phyloP scores from a whole-genome alignment of 305 asterid genomes.

The Fraxinus paxiana region DNA sequence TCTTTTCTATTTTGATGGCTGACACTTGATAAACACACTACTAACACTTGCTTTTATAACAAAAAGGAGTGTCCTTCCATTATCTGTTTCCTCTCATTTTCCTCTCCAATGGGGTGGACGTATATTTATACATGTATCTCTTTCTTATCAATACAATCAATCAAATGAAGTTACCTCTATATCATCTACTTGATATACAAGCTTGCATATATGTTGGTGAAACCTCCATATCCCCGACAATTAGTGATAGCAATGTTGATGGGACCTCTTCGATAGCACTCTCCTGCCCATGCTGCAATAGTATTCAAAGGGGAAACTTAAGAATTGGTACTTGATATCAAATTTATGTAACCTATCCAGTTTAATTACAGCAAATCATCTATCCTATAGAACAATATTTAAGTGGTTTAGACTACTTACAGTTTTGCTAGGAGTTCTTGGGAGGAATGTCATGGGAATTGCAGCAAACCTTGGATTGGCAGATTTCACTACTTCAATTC shows the following conservation, averaged over 20 bases:
- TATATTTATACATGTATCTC: background rate
- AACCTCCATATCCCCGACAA: slow-evolving; percentile 40
- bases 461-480: slow-evolving; percentile 28
- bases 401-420: slow-evolving; percentile 35
- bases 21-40: slow-evolving; percentile 7
- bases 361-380: background rate
- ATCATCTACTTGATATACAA: slow-evolving; percentile 30
- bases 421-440: slow-evolving; percentile 30
- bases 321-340: slow-evolving; percentile 12
- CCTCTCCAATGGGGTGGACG: background rate
- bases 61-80: background rate
- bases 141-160: background rate
- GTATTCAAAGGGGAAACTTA: slow-evolving; percentile 18
- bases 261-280: slow-evolving; percentile 36
- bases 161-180: background rate
- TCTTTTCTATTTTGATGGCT: slow-evolving; percentile 23
- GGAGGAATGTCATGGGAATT: slow-evolving; percentile 25
- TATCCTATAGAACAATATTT: background rate
- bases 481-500: slow-evolving; percentile 41
- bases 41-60: background rate
- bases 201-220: slow-evolving; percentile 32
- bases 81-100: background rate
- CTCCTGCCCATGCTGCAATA: slow-evolving; percentile 38
- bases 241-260: slow-evolving; percentile 40
- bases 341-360: background rate